A percentile compares a stretch with the other conserved stretches of the same genome.
Conservation (phyloP, 1,284 basidiomycete genomes). For the Ceratobasidium sp. region DNA sequence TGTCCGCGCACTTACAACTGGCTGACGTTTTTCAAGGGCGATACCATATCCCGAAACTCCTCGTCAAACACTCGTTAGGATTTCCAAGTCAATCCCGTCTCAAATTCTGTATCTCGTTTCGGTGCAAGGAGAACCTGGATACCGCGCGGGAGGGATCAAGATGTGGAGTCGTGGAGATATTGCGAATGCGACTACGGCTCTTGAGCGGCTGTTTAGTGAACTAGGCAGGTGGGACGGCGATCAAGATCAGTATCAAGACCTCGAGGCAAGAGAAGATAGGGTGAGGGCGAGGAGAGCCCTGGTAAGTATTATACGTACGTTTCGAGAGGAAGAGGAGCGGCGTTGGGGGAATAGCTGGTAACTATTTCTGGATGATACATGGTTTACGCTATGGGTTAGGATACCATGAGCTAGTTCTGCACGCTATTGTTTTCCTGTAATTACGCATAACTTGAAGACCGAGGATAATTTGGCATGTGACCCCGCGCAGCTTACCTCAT, state of each 20-base stretch:
- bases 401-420: neutral
- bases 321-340: constrained; percentile 17
- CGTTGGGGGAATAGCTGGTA: constrained; percentile 4
- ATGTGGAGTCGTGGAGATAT: constrained; percentile 39
- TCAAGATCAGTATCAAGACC: constrained; percentile 4
- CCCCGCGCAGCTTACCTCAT: neutral
- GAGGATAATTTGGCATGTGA: constrained; percentile 6
- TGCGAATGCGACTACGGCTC: constrained; percentile 18
- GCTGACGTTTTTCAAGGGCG: constrained; percentile 8
- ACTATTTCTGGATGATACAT: neutral
- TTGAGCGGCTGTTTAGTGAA: constrained; percentile 28
- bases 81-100: constrained; percentile 25
- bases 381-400: neutral
- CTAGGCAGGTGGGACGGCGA: constrained; percentile 29
- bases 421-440: no score
- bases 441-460: no score
- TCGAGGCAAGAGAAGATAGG: constrained; percentile 6
- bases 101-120: constrained; percentile 36
- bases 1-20: neutral
- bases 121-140: constrained; percentile 27
- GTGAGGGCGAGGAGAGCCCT: constrained; percentile 8
- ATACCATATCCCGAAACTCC: constrained; percentile 34
- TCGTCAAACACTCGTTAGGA: constrained; percentile 31
- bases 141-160: constrained; percentile 37
- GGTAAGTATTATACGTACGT: constrained; percentile 35